Evolutionary conservation across 2,329 filamentous ascomycete species (phyloP).

Genomic region (Trichoderma citrinoviride): DNA sequence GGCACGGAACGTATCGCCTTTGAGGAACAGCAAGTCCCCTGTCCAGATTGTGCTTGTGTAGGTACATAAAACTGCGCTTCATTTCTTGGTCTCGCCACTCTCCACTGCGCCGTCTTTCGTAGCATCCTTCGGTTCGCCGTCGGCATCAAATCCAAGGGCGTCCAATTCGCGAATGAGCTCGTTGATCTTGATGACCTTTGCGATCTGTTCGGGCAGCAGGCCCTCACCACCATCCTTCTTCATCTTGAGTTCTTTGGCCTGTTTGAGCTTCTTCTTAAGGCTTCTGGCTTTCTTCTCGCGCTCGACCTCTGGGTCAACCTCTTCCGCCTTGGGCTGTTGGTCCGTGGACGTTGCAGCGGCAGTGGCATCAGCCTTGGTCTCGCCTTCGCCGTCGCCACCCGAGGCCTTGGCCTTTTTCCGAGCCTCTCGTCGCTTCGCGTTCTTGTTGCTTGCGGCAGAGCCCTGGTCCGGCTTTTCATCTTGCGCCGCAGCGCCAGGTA

Average conservation of each 20-base stretch:
- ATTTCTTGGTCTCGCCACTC: slow-evolving; percentile 28
- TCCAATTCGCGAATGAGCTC: slow-evolving; percentile 89
- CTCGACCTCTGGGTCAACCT: slow-evolving; percentile 68
- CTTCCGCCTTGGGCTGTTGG: slow-evolving; percentile 36
- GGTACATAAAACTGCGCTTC: slow-evolving; percentile 18
- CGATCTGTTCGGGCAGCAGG: slow-evolving; percentile 88
- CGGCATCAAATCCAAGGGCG: slow-evolving; percentile 75
- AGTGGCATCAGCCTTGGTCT: slow-evolving; percentile 30
- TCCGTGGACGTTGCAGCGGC: slow-evolving; percentile 26
- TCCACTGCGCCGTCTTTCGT: slow-evolving; percentile 14
- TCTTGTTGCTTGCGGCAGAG: slow-evolving; percentile 69
- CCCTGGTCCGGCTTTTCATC: slow-evolving; percentile 48
- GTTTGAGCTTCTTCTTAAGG: slow-evolving; percentile 89
- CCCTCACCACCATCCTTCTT: slow-evolving; percentile 87
- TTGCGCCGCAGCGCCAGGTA: slow-evolving; percentile 68
- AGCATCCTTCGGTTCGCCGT: slow-evolving; percentile 59
- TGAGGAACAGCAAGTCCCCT: not conserved
- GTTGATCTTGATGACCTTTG: slow-evolving; percentile 96
- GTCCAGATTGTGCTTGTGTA: not conserved
- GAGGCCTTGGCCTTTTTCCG: slow-evolving; percentile 54
- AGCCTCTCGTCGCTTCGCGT: slow-evolving; percentile 69
- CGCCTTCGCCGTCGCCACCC: slow-evolving; percentile 55
- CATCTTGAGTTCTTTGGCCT: slow-evolving; percentile 83
- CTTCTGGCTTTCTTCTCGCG: slow-evolving; percentile 91
- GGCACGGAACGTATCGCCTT: not conserved